Percentiles rank a stretch among this genome's conserved stretches.
These are phyloP conservation scores for Cladosporium austrohemisphaericum DNA, from an alignment of 2,329 filamentous ascomycete species.

Conservation along the genomic window DNA sequence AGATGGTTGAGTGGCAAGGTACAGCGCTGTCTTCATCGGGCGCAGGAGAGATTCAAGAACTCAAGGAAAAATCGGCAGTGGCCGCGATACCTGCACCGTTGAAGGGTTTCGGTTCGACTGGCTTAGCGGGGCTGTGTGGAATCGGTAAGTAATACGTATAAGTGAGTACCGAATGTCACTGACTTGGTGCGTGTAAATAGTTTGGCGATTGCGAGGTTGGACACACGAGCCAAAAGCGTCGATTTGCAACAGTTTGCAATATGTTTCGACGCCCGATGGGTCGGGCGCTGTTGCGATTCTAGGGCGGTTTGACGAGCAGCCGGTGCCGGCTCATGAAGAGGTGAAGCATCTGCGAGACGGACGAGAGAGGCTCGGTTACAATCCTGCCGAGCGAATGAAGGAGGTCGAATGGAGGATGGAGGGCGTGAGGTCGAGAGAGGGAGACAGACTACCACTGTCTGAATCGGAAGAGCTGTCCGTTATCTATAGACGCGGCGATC, in stretches of 20 bases:
- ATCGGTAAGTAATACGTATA: conserved; percentile 17
- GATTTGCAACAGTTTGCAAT: conserved; percentile 21
- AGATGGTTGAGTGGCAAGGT: conserved; percentile 20
- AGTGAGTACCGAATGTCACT: background rate
- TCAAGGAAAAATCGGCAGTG: background rate
- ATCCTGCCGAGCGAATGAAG: conserved; percentile 23
- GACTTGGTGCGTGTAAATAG: conserved; percentile 12
- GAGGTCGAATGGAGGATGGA: conserved; percentile 26
- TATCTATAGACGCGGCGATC: conserved; percentile 23
- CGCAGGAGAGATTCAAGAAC: background rate
- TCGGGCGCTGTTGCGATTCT: conserved; percentile 19
- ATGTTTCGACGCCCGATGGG: conserved; percentile 15
- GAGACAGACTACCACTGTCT: conserved; percentile 13
- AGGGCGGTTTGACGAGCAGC: conserved; percentile 22
- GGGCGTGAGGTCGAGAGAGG: conserved; percentile 22
- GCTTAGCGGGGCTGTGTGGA: conserved; percentile 18
- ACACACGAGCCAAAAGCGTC: conserved; percentile 15
- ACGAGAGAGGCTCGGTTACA: conserved; percentile 27
- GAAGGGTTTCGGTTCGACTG: conserved; percentile 15
- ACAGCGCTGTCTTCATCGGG: background rate
- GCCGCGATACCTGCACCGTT: background rate
- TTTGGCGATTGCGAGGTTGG: conserved; percentile 28
- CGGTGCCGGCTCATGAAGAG: conserved; percentile 21
- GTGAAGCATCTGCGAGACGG: conserved; percentile 26
- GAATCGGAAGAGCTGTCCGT: conserved; percentile 17